These are phyloP conservation scores for Coniochaeta sp. DNA, from an alignment of 2,329 filamentous ascomycete species.

Conservation along the genomic window DNA sequence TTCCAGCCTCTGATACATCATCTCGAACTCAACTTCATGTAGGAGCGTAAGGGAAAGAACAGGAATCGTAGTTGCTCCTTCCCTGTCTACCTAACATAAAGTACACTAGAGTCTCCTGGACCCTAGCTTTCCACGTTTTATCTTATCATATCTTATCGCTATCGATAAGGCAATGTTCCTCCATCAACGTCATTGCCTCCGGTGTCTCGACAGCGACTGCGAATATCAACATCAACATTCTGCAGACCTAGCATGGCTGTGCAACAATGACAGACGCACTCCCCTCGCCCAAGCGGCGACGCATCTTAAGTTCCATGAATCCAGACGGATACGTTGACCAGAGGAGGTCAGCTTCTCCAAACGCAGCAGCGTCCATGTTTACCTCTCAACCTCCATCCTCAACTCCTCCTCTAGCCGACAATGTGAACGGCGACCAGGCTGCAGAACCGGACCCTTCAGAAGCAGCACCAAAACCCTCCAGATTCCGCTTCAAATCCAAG, in stretches of 20 bases:
- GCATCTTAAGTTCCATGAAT: slow-evolving; percentile 42
- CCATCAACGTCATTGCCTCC: neutral
- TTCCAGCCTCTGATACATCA: neutral
- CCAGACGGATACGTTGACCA: slow-evolving; percentile 14
- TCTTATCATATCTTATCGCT: neutral
- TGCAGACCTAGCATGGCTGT: neutral
- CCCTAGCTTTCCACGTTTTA: too few relatives aligned
- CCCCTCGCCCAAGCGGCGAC: slow-evolving; percentile 29
- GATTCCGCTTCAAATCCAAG: slow-evolving; percentile 29
- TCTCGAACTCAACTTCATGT: neutral
- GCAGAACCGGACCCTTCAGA: neutral
- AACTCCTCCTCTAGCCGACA: neutral
- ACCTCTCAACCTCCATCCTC: neutral
- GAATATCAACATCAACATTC: neutral
- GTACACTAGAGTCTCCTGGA: too few relatives aligned
- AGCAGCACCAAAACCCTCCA: slow-evolving; percentile 17
- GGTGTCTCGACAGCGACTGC: neutral
- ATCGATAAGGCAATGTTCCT: neutral
- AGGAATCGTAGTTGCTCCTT: neutral
- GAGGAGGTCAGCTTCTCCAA: neutral
- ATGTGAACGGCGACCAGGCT: neutral
- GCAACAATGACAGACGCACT: neutral
- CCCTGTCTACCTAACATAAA: too few relatives aligned
- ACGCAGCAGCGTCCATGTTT: neutral
- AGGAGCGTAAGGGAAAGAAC: neutral